Percentiles rank a stretch among this genome's conserved stretches.
These are phyloP conservation scores for Cyclotella kingstonii DNA, from an alignment of 108 stramenopile genomes.

Conservation along the genomic window DNA sequence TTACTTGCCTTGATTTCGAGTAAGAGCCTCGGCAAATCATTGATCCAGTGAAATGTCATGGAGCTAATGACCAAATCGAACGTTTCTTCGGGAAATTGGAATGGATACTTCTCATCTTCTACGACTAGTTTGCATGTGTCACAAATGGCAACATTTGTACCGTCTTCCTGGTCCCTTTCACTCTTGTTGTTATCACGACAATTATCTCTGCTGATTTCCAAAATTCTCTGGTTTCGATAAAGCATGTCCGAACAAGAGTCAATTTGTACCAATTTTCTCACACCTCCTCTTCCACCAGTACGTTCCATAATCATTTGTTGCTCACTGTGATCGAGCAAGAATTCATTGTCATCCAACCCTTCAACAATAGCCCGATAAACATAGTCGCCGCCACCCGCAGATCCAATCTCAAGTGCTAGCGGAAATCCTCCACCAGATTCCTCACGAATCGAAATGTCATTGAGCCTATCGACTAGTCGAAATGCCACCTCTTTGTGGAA, in stretches of 20 bases:
- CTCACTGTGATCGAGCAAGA: slow-evolving; percentile 35
- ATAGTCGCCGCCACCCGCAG: slow-evolving; percentile 52
- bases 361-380: slow-evolving; percentile 57
- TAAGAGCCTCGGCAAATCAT: slow-evolving; percentile 85
- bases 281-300: slow-evolving; percentile 81
- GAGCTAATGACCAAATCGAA: slow-evolving; percentile 94
- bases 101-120: slow-evolving; percentile 60
- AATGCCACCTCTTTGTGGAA: slow-evolving; percentile 75
- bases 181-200: not conserved
- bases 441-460: slow-evolving; percentile 67
- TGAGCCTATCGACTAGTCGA: slow-evolving; percentile 78
- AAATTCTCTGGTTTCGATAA: slow-evolving; percentile 48
- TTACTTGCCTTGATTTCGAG: slow-evolving; percentile 52
- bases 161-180: not conserved
- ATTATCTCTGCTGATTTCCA: not conserved
- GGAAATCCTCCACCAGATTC: slow-evolving; percentile 62
- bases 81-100: slow-evolving; percentile 87
- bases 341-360: slow-evolving; percentile 1
- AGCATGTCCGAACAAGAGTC: slow-evolving; percentile 73
- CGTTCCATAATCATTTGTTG: slow-evolving; percentile 43
- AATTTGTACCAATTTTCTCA: slow-evolving; percentile 74
- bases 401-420: slow-evolving; percentile 77
- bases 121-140: slow-evolving; percentile 62
- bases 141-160: slow-evolving; percentile 42
- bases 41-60: slow-evolving; percentile 93